Conservation (phyloP, 495 filamentous ascomycete species). For the Bacidia rubella region DNA sequence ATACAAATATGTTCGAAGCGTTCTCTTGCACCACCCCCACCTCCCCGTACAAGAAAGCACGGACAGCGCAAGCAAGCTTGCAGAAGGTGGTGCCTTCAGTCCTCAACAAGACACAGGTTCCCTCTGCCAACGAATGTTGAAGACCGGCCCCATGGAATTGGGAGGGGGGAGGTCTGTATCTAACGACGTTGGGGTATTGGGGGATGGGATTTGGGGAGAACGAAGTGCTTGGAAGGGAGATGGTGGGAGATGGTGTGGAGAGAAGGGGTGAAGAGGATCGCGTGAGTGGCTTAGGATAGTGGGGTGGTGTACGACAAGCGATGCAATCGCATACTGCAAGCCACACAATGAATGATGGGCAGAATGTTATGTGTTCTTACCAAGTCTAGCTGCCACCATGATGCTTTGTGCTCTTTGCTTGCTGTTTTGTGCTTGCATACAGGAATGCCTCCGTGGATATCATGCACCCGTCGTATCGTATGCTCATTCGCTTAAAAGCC, state of each 20-base stretch:
- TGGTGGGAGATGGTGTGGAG: background rate
- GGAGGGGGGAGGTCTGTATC: background rate
- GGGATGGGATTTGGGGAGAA: background rate
- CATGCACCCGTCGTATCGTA: background rate
- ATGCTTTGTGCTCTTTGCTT: no score
- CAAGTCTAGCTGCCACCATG: no score
- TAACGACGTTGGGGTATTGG: background rate
- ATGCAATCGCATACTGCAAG: no score
- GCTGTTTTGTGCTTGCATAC: no score
- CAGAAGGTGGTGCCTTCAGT: conserved; percentile 53
- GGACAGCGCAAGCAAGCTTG: conserved; percentile 26
- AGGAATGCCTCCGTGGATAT: no score
- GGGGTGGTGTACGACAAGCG: no score
- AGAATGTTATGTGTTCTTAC: no score
- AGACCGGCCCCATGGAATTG: conserved; percentile 33
- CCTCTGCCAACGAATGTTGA: conserved; percentile 71
- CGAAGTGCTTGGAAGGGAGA: background rate
- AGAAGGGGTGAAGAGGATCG: background rate
- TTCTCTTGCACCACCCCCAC: conserved; percentile 64
- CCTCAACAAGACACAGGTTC: conserved; percentile 38
- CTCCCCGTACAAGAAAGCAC: no score
- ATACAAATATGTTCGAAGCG: conserved; percentile 41
- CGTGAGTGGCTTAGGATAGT: no score
- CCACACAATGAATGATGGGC: no score
- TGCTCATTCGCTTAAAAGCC: conserved; percentile 8